Percentiles rank a stretch among this genome's conserved stretches.
Evolutionary conservation across 148 eudicot species (phyloP).

Genomic region (Chenopodium suecicum): DNA sequence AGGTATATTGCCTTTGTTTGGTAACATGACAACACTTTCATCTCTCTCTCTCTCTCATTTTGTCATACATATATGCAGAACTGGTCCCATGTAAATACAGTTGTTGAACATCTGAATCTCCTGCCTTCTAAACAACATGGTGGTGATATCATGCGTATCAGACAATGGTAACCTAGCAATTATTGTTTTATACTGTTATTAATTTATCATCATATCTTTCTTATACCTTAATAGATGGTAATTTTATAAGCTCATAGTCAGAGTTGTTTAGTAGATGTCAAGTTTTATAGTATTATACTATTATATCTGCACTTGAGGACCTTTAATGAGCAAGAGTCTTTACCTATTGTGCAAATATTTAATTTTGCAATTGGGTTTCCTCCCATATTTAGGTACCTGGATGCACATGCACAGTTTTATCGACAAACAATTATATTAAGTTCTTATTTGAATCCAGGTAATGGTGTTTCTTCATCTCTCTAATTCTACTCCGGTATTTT

Average conservation of each 20-base stretch:
- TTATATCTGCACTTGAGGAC: not conserved
- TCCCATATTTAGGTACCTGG: constrained; percentile 59
- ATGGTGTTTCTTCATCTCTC: constrained; percentile 11
- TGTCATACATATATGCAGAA: constrained; percentile 49
- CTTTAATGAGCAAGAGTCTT: not conserved
- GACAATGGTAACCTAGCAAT: constrained; percentile 55
- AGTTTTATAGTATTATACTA: not conserved
- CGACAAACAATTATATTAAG: constrained; percentile 84
- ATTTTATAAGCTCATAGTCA: not conserved
- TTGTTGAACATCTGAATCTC: constrained; percentile 62
- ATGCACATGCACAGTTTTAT: constrained; percentile 77
- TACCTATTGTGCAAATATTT: not conserved
- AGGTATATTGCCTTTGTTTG: constrained; percentile 43
- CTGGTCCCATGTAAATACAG: constrained; percentile 79
- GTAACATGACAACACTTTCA: not conserved
- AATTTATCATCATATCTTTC: not conserved
- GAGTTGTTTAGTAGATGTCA: not conserved
- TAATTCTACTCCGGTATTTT: not conserved
- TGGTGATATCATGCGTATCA: constrained; percentile 89
- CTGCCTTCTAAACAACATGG: constrained; percentile 71
- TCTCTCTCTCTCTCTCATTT: not conserved
- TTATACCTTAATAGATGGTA: not conserved
- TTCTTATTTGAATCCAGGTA: constrained; percentile 84
- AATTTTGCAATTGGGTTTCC: constrained; percentile 1
- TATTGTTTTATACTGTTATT: not conserved